Evolutionary conservation across 331 rosid genomes (phyloP), one percentile per base, ranked within the genome.

Genomic region (Malus hybrid): DNA sequence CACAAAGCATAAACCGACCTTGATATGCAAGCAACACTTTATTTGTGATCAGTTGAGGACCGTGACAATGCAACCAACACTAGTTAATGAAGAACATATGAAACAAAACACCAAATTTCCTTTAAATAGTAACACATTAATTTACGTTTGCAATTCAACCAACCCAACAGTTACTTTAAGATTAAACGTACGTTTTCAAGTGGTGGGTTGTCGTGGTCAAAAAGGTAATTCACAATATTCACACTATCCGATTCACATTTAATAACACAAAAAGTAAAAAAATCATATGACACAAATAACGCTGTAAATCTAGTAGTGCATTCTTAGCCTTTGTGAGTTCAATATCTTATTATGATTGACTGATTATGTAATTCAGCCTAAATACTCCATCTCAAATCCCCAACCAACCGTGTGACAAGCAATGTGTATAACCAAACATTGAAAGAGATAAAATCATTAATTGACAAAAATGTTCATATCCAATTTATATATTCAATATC

Each of bases 231-330:
- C 50, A 44, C 14, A 44, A 0, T 44, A 11, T 44, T 44, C 15
- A 44, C 15, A 44, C 0, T 10, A 0, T 44, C 50, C 0, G 0
- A 1, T 44, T 44, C 50, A 11, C 15, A 11, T 11, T 54, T 52
- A 6, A 18, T 52, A 52, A 52, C 0, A 52, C 22, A 6, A 52
- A 52, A 18, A 3, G 3, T 18, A 52, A 52, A 52, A 6, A 6
- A 44, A 16, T 12, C 57, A 52, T 16, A 52, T 18, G 22, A 18
- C 57, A 18, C 22, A 52, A 16, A 52, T 52, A 19, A 1, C 10
- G 7, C 0, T 6, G 5, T 18, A 16, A 3, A 52, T 52, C 10
- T 52, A 52, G 22, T 52, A 16, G 10, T 16, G 7, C 20, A 52
- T 48, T 44, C 16, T 1, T 15, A 16, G 20, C 20, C 57, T 4